Percentiles rank a stretch among this genome's conserved stretches.
phyloP scores from a whole-genome alignment of 2,329 filamentous ascomycete species.

The Fusarium vanettenii region DNA sequence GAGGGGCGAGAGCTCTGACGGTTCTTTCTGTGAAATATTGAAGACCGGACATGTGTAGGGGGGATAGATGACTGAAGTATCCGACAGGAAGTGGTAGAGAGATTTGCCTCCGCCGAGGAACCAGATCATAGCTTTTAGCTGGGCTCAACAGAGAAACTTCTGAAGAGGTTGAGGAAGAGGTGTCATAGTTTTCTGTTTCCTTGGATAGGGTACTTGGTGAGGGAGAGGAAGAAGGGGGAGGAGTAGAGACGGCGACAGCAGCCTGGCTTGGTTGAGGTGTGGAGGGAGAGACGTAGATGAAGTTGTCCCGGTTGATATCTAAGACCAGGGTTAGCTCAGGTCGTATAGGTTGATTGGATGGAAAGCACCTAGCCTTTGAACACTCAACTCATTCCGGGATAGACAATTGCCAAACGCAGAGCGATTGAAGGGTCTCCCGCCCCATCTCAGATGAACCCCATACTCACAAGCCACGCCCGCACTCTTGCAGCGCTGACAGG shows the following conservation, averaged over 20 bases:
- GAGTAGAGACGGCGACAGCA: neutral
- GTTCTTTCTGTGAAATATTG: constrained; percentile 36
- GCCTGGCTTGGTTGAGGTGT: constrained; percentile 1
- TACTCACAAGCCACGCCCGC: constrained; percentile 33
- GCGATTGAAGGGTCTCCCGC: constrained; percentile 29
- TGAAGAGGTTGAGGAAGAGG: neutral
- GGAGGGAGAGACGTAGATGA: constrained; percentile 32
- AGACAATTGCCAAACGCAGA: constrained; percentile 32
- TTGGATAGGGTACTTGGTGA: neutral
- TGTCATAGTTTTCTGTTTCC: neutral
- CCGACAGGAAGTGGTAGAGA: constrained; percentile 10
- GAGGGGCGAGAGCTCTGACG: constrained; percentile 25
- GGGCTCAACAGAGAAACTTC: neutral
- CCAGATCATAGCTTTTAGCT: neutral
- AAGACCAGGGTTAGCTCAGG: neutral
- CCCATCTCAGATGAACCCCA: constrained; percentile 31
- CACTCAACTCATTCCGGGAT: constrained; percentile 26
- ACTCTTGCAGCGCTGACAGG: constrained; percentile 27
- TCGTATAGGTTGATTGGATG: neutral
- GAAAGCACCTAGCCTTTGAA: constrained; percentile 19
- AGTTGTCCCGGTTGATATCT: constrained; percentile 34
- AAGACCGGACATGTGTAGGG: constrained; percentile 29
- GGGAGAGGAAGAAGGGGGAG: neutral
- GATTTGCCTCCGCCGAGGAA: neutral
- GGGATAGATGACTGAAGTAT: constrained; percentile 29